Base-by-base conservation (phyloP, 1,284 basidiomycete genomes). In the Uromyces viciae-fabae region DNA sequence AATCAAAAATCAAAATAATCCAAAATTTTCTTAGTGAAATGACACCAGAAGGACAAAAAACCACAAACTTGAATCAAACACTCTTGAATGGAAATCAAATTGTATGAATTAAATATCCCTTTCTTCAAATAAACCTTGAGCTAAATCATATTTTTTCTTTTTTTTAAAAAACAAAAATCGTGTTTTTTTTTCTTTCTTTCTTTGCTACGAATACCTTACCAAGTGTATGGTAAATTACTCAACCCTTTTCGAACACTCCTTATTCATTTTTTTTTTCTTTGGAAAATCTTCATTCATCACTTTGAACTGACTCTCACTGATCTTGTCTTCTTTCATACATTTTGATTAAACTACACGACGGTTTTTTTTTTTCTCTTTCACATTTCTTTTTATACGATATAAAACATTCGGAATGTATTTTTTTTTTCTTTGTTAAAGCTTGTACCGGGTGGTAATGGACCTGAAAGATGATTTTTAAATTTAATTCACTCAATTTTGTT, bases 11-110 rank as follows among this genome's bases (percentile, higher is more conserved):
- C 1, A 3, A 68, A 49, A 43, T 28, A 43, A 31, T n/a, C 17
- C 9, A 43, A 49, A 31, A 46, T 2, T 11, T 28, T 7, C n/a
- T 64, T 83, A 85, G 85, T 76, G 84, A 85, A 42, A 84, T 81
- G 22, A 81, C 83, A 0, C 73, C 82, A 54, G 83, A 84, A 64
- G 84, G 84, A 38, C 82, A 82, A 49, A 86, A 85, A 64, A 84
- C 83, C 82, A 85, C 84, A 25, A 83, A 83, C 58, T 82, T 86
- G 52, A 82, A 83, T 56, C 85, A 86, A 83, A 86, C 85, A 9
- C 82, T 86, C 28, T 72, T 86, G n/a, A 86, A 86, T 56, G 85
- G 85, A 15, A 86, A 86, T 83, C 85, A 85, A 83, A 86, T 86
- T 75, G 78, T 81, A 42, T 19, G 78, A 7, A 25, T 31, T 28